A percentile compares a stretch with the other conserved stretches of the same genome.
phyloP scores from a whole-genome alignment of 306 rosid species.

The Cicer chorassanicum region DNA sequence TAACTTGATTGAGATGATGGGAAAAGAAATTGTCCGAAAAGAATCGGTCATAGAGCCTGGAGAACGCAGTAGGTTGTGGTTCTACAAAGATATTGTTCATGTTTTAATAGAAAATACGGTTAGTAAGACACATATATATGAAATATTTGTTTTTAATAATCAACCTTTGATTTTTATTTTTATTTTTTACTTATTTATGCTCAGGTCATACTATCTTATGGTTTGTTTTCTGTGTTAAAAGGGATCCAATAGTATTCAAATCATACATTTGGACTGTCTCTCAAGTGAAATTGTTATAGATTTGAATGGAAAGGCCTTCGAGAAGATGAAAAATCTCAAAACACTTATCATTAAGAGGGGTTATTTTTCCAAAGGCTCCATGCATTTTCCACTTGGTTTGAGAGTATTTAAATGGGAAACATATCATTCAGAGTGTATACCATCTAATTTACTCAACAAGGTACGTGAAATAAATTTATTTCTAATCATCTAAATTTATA shows the following conservation, averaged over 20 bases:
- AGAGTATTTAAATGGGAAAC: neutral
- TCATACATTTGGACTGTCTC: neutral
- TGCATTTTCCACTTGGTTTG: neutral
- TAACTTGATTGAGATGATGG: neutral
- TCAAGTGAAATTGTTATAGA: neutral
- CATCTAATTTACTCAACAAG: neutral
- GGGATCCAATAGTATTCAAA: neutral
- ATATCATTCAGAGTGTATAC: neutral
- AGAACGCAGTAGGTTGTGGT: conserved; percentile 33
- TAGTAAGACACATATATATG: neutral
- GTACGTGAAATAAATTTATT: neutral
- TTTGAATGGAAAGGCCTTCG: neutral
- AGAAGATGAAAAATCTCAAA: neutral
- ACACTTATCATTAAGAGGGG: neutral
- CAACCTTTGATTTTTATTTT: neutral
- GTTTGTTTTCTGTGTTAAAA: neutral
- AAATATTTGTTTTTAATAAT: neutral
- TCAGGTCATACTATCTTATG: neutral
- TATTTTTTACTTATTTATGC: neutral
- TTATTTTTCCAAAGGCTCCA: neutral
- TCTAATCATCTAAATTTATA: too few relatives aligned
- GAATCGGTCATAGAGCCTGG: conserved; percentile 8
- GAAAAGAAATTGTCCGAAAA: conserved; percentile 12
- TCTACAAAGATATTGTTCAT: neutral
- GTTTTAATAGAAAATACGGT: conserved; percentile 2